phyloP scores from a whole-genome alignment of 192 early-diverging fungal species.

The Backusella tuberculispora region DNA sequence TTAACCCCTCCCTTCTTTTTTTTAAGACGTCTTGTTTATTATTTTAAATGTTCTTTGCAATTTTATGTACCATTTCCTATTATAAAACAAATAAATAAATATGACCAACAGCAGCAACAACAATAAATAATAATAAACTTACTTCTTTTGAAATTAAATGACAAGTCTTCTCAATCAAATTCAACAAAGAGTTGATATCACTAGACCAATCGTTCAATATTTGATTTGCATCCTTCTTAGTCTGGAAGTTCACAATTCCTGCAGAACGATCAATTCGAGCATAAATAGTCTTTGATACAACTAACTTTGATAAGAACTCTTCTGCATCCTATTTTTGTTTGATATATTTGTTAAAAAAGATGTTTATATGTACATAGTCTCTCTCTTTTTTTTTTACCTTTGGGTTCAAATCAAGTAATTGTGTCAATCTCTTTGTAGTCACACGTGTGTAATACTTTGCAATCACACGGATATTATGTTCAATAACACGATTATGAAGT shows the following conservation, averaged over 20 bases:
- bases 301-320: conserved; percentile 89
- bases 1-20: not conserved
- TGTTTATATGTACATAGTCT: not conserved
- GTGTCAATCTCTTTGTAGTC: conserved; percentile 81
- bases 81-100: conserved; percentile 1
- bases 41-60: conserved; percentile 61
- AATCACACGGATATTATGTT: conserved; percentile 98
- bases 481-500: conserved; percentile 93
- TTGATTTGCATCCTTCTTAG: conserved; percentile 84
- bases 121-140: not conserved
- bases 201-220: conserved; percentile 93
- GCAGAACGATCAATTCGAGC: conserved; percentile 94
- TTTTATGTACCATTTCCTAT: conserved; percentile 83
- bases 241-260: conserved; percentile 87
- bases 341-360: not conserved
- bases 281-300: conserved; percentile 94
- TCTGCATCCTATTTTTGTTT: conserved; percentile 75
- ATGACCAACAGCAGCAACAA: not conserved
- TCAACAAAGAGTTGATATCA: conserved; percentile 85
- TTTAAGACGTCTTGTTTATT: conserved; percentile 7
- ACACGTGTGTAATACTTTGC: conserved; percentile 95
- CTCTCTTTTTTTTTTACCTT: conserved; percentile 46
- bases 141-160: conserved; percentile 86
- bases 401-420: conserved; percentile 84
- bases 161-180: conserved; percentile 94